phyloP scores from a whole-genome alignment of 331 rosid genomes.

The Telfairia occidentalis region DNA sequence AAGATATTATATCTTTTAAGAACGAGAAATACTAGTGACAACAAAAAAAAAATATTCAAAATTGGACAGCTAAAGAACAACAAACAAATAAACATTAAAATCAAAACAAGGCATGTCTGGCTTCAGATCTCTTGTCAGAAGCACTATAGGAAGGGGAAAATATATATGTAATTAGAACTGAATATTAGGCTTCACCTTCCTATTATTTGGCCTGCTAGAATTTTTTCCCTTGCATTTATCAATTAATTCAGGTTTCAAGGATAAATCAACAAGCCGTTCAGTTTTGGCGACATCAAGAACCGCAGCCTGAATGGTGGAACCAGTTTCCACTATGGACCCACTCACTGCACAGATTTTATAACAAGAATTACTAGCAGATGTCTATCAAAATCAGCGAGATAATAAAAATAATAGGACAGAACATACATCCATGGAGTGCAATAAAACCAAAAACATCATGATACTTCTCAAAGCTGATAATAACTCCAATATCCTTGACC shows the following conservation, averaged over 20 bases:
- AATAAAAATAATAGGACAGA: conserved; percentile 9
- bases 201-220: conserved; percentile 31
- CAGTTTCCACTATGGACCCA: conserved; percentile 39
- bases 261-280: conserved; percentile 67
- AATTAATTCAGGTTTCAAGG: conserved; percentile 54
- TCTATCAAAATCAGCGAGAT: conserved; percentile 9
- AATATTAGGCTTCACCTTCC: conserved; percentile 44
- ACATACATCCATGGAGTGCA: conserved; percentile 63
- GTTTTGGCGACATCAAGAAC: conserved; percentile 77
- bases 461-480: conserved; percentile 64
- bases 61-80: not conserved
- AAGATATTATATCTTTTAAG: conserved; percentile 10
- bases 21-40: not conserved
- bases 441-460: conserved; percentile 69
- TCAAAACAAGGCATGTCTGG: not conserved
- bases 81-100: not conserved
- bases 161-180: not conserved
- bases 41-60: not conserved
- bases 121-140: not conserved
- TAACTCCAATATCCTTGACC: conserved; percentile 57
- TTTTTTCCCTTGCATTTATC: conserved; percentile 30
- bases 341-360: conserved; percentile 37
- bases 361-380: conserved; percentile 4
- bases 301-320: conserved; percentile 55
- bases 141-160: not conserved